Evolutionary conservation across 208 protist genomes (phyloP).

Genomic region (Trypanosoma platydactyli): DNA sequence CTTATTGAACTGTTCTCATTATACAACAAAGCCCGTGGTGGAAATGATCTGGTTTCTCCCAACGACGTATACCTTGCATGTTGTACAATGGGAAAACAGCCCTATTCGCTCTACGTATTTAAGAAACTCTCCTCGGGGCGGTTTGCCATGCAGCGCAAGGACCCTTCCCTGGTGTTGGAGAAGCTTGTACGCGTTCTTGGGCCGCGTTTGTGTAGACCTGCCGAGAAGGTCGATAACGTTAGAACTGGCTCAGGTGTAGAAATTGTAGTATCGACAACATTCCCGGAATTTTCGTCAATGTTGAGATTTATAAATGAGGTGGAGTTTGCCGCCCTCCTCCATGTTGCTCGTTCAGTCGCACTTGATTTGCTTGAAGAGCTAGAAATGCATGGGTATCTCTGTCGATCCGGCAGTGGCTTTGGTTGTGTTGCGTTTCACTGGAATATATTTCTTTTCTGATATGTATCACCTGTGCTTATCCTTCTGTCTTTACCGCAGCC

Average conservation of each 20-base stretch:
- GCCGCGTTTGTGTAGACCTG: conserved; percentile 40
- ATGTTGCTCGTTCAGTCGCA: conserved; percentile 54
- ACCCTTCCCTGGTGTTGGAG: conserved; percentile 54
- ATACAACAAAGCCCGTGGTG: conserved; percentile 84
- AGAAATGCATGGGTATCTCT: conserved; percentile 57
- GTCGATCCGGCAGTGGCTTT: conserved; percentile 68
- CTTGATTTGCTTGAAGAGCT: conserved; percentile 59
- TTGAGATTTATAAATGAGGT: conserved; percentile 66
- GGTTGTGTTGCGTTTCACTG: conserved; percentile 71
- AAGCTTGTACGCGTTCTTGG: conserved; percentile 53
- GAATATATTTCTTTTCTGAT: conserved; percentile 84
- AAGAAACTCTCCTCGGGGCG: conserved; percentile 69
- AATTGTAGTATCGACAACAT: conserved; percentile 32
- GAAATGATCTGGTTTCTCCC: conserved; percentile 69
- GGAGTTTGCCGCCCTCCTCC: conserved; percentile 54
- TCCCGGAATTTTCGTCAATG: conserved; percentile 32
- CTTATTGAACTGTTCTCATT: conserved; percentile 83
- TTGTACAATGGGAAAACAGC: conserved; percentile 41
- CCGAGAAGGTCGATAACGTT: not conserved
- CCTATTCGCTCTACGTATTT: conserved; percentile 45
- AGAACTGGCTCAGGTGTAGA: not conserved
- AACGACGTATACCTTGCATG: conserved; percentile 75
- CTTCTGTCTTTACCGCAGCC: not conserved
- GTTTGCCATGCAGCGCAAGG: conserved; percentile 67
- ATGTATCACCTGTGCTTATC: not conserved